Evolutionary conservation across 768 basidiomycete genomes (phyloP).

Genomic region (Podaxis sp.): DNA sequence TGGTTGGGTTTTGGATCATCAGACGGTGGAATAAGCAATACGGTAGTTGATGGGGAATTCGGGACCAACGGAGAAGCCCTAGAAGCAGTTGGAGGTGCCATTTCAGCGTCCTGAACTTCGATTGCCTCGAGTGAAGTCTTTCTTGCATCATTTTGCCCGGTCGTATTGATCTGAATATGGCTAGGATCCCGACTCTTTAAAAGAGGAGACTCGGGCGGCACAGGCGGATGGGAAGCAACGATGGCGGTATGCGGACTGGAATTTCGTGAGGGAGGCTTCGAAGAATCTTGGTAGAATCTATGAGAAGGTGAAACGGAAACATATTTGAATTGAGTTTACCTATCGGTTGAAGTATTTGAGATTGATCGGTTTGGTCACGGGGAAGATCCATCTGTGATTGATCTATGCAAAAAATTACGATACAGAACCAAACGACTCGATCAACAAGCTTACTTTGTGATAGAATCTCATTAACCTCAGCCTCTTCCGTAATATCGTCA

Average conservation of each 20-base stretch:
- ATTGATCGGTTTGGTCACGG: neutral
- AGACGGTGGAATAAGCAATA: neutral
- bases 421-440: constrained; percentile 3
- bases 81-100: neutral
- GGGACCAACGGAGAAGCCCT: neutral
- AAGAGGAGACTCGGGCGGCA: neutral
- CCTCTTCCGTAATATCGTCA: constrained; percentile 3
- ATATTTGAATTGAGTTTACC: neutral
- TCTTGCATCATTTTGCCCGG: neutral
- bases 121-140: neutral
- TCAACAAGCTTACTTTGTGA: constrained; percentile 12
- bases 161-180: neutral
- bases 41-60: neutral
- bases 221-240: neutral
- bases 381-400: constrained; percentile 4
- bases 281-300: neutral
- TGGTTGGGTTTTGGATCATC: neutral
- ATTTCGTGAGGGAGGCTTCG: neutral
- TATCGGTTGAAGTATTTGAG: neutral
- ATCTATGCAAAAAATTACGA: constrained; percentile 8
- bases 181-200: neutral
- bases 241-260: neutral
- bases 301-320: neutral
- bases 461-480: constrained; percentile 11
- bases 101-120: neutral